Evolutionary conservation across 2,329 filamentous ascomycete genomes (phyloP).

Genomic region (Tolypocladium amazonense): DNA sequence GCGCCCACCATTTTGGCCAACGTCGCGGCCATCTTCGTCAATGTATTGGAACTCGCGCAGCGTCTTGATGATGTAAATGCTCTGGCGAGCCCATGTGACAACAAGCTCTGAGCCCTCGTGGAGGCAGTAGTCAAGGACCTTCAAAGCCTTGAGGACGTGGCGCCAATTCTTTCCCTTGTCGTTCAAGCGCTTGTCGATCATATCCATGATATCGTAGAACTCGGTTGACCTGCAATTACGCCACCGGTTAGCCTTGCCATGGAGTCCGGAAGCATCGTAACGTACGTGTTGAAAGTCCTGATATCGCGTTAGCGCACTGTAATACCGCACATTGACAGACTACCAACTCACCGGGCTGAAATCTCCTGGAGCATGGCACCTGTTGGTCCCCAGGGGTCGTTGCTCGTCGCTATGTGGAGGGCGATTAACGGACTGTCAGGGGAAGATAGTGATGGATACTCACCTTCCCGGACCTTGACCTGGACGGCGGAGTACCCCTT

Average conservation of each 20-base stretch:
- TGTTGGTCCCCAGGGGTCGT: conserved; percentile 96
- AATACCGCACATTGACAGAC: not conserved
- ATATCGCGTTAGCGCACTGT: not conserved
- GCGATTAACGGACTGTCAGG: not conserved
- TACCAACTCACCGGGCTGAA: conserved; percentile 30
- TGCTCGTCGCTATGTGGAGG: conserved; percentile 69
- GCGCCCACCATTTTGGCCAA: conserved; percentile 79
- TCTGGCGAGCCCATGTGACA: conserved; percentile 96
- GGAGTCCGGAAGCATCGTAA: conserved; percentile 5
- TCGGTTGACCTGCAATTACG: conserved; percentile 62
- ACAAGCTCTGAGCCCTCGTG: conserved; percentile 95
- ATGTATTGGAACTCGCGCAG: conserved; percentile 93
- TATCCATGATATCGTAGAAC: conserved; percentile 99
- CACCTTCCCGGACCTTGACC: conserved; percentile 97
- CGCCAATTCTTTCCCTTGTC: conserved; percentile 99
- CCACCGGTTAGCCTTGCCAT: not conserved
- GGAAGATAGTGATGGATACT: conserved; percentile 14
- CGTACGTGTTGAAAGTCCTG: conserved; percentile 93
- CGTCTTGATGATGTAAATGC: conserved; percentile 98
- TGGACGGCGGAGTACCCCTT: conserved; percentile 96
- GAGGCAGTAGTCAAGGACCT: conserved; percentile 94
- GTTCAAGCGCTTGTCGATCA: conserved; percentile 96
- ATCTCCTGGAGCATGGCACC: conserved; percentile 29
- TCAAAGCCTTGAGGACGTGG: conserved; percentile 93
- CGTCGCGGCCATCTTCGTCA: conserved; percentile 89